Evolutionary conservation across 768 basidiomycete genomes (phyloP).

Genomic region (Naganishia randhawae): DNA sequence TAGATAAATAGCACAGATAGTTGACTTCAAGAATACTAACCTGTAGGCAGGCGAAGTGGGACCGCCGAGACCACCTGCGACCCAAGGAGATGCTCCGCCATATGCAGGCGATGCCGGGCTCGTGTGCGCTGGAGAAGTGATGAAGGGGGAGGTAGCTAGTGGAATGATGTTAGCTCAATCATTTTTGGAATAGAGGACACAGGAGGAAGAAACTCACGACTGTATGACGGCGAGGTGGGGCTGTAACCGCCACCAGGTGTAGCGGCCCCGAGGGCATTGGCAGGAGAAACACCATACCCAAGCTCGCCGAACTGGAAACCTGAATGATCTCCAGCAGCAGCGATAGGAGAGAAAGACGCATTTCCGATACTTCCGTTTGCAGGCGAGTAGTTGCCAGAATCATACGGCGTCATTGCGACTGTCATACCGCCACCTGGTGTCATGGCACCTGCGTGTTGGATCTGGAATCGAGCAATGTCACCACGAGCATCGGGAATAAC

Average conservation of each 20-base stretch:
- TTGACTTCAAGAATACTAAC: not conserved
- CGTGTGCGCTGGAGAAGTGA: conserved; percentile 26
- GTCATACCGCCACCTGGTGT: conserved; percentile 46
- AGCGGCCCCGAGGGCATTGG: conserved; percentile 20
- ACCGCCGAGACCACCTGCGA: conserved; percentile 17
- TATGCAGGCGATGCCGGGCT: conserved; percentile 23
- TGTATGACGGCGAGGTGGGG: conserved; percentile 75
- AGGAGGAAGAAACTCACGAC: conserved; percentile 51
- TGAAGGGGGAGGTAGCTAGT: conserved; percentile 42
- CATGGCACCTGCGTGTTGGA: conserved; percentile 45
- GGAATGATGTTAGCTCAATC: conserved; percentile 29
- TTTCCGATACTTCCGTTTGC: conserved; percentile 75
- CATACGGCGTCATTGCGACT: conserved; percentile 90
- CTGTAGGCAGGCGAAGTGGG: conserved; percentile 27
- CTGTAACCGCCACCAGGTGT: conserved; percentile 74
- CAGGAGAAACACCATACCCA: conserved; percentile 67
- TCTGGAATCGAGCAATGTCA: conserved; percentile 46
- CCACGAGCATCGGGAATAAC: conserved; percentile 94
- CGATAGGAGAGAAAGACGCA: conserved; percentile 91
- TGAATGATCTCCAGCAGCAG: conserved; percentile 79
- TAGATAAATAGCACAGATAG: not conserved
- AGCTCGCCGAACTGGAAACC: conserved; percentile 67
- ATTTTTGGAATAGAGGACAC: conserved; percentile 39
- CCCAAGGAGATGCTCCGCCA: conserved; percentile 29
- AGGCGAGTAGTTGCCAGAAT: conserved; percentile 82